Evolutionary conservation across 2,329 filamentous ascomycete species (phyloP).

Genomic region (Curvularia lunata): DNA sequence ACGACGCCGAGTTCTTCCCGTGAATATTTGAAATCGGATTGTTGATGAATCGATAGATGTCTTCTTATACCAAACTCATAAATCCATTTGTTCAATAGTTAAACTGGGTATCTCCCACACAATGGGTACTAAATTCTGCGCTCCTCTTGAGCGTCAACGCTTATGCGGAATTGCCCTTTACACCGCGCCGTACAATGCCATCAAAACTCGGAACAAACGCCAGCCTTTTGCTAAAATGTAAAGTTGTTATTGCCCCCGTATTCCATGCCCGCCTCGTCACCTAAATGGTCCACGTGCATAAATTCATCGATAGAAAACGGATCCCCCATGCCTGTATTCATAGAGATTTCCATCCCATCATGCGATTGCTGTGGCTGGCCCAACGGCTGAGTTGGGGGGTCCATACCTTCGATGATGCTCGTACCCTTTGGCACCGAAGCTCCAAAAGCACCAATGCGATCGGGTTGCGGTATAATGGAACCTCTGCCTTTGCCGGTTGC

Average conservation of each 20-base stretch:
- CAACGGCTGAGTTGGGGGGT: conserved; percentile 24
- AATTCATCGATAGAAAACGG: conserved; percentile 48
- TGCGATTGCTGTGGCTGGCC: conserved; percentile 18
- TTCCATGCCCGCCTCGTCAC: conserved; percentile 28
- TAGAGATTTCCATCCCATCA: conserved; percentile 23
- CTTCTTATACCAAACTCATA: neutral
- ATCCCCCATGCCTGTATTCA: conserved; percentile 12
- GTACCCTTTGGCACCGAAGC: conserved; percentile 48
- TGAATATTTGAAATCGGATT: neutral
- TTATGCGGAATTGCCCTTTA: neutral
- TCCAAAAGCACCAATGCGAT: conserved; percentile 53
- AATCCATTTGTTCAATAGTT: neutral
- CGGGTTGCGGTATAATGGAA: conserved; percentile 38
- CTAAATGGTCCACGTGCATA: conserved; percentile 51
- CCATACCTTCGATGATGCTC: conserved; percentile 50
- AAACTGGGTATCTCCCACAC: conserved; percentile 5
- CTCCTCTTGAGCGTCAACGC: neutral
- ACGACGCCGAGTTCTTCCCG: neutral
- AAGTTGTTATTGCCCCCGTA: conserved; percentile 14
- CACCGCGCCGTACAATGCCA: conserved; percentile 2
- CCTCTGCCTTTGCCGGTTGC: conserved; percentile 34
- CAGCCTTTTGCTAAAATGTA: conserved; percentile 6
- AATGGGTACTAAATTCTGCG: neutral
- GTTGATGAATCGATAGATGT: neutral
- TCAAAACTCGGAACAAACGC: neutral